These are phyloP conservation scores for Alnus glutinosa DNA, from an alignment of 306 rosid genomes.

Conservation along the genomic window DNA sequence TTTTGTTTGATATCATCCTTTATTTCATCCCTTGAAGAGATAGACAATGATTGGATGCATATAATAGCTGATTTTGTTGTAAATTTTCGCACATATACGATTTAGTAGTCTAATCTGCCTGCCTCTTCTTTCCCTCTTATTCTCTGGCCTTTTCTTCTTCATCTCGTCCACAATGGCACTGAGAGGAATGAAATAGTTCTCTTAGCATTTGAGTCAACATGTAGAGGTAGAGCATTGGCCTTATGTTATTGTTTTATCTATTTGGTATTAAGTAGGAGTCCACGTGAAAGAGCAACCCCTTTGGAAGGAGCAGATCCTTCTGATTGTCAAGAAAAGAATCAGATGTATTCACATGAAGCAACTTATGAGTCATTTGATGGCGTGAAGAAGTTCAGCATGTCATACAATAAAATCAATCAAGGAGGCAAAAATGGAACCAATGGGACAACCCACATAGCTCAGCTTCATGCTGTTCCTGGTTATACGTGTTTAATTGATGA, in stretches of 20 bases:
- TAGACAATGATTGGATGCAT: background rate
- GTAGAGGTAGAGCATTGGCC: constrained; percentile 12
- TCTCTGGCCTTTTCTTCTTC: background rate
- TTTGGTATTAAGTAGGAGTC: constrained; percentile 42
- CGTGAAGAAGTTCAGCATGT: constrained; percentile 56
- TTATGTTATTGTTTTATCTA: constrained; percentile 15
- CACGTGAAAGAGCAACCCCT: constrained; percentile 43
- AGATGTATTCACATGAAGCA: constrained; percentile 31
- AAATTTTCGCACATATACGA: background rate
- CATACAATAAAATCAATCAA: constrained; percentile 64
- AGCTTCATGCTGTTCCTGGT: constrained; percentile 65
- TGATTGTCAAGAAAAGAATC: constrained; percentile 34
- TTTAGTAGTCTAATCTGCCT: background rate
- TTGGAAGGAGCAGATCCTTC: constrained; percentile 31
- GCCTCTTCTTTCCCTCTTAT: background rate
- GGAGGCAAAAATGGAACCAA: constrained; percentile 52
- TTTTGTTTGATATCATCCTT: background rate
- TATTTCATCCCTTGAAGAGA: background rate
- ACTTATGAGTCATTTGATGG: constrained; percentile 37
- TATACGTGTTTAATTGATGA: constrained; percentile 67
- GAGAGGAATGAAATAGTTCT: background rate
- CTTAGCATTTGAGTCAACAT: background rate
- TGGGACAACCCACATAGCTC: constrained; percentile 57
- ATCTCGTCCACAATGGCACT: background rate
- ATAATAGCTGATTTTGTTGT: background rate